Evolutionary conservation across 2,329 filamentous ascomycete species (phyloP), one percentile per base, ranked within the genome.

Genomic region (Pestalotiopsis sp.): DNA sequence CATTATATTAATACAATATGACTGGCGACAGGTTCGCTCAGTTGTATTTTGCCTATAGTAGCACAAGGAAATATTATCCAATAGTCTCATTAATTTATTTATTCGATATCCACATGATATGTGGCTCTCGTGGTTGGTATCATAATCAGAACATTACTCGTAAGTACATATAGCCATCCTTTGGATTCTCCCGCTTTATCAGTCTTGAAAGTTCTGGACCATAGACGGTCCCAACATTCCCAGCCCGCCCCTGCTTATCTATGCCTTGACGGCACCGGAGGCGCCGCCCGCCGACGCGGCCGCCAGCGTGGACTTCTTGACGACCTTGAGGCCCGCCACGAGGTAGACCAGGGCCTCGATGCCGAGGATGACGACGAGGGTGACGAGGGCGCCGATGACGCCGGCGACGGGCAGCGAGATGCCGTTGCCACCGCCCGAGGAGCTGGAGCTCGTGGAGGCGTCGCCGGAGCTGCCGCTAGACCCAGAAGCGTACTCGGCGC

Each of bases 381-480:
- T 87, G 49, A 92, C 84, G 72, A 94, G 79, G 58, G 94, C 93
- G 59, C 93, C 91, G 64, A 97, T 94, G 4, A 95, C 93, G 65
- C 94, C 93, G 0, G 93, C 93, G n/a, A 95, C 89, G 5, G 88
- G 86, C 49, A 85, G 88, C 64, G 91, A 92, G 36, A 97, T 84
- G 9, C 87, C 86, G 20, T 72, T 69, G n/a, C 75, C 75, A 25
- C 74, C 75, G 27, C 74, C 72, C 14, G 70, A 66, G 0, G 72
- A 69, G 27, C 74, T 72, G 12, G 70, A 64, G 0, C 71, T 69
- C 1, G 70, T 68, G 2, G 75, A 70, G 5, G 66, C 73, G 20
- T 74, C 70, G 20, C 77, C 76, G 52, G 73, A 75, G 25, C 52
- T 27, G 20, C 52, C 20, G 56, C n/a, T 20, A 56, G n/a, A 25